Conservation (phyloP, 192 early-diverging fungal species). For the Umbelopsis sp. region DNA sequence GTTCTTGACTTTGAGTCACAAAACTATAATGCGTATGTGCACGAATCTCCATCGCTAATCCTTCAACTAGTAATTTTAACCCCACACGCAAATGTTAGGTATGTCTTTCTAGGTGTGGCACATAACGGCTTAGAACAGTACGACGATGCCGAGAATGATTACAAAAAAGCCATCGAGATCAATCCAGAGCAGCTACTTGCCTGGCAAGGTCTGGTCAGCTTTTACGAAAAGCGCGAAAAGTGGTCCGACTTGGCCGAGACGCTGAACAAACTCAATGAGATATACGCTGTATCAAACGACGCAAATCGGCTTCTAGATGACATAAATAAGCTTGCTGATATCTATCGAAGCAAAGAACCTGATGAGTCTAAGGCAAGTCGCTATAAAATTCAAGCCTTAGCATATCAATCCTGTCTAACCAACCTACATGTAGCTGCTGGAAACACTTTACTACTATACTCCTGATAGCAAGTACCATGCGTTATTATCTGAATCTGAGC, state of each 20-base stretch:
- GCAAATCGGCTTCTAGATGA: slow-evolving; percentile 49
- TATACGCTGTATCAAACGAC: slow-evolving; percentile 32
- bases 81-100: slow-evolving; percentile 30
- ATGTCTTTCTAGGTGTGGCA: slow-evolving; percentile 69
- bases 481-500: slow-evolving; percentile 29
- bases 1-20: slow-evolving; percentile 49
- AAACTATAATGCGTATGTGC: slow-evolving; percentile 60
- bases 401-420: not conserved
- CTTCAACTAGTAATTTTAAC: not conserved
- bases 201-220: slow-evolving; percentile 59
- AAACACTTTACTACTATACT: slow-evolving; percentile 43
- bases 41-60: not conserved
- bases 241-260: slow-evolving; percentile 37
- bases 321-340: slow-evolving; percentile 55
- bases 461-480: slow-evolving; percentile 51
- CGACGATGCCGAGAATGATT: slow-evolving; percentile 59
- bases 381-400: slow-evolving; percentile 18
- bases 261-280: slow-evolving; percentile 25
- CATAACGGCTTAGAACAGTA: slow-evolving; percentile 61
- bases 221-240: slow-evolving; percentile 61
- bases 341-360: slow-evolving; percentile 49
- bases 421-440: slow-evolving; percentile 6
- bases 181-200: slow-evolving; percentile 61
- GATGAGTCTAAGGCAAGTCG: slow-evolving; percentile 39
- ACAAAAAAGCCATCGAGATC: slow-evolving; percentile 60